A percentile compares a stretch with the other conserved stretches of the same genome.
Conservation (phyloP, 1,139 yeast genomes). For the Hyphopichia buzzinii region DNA sequence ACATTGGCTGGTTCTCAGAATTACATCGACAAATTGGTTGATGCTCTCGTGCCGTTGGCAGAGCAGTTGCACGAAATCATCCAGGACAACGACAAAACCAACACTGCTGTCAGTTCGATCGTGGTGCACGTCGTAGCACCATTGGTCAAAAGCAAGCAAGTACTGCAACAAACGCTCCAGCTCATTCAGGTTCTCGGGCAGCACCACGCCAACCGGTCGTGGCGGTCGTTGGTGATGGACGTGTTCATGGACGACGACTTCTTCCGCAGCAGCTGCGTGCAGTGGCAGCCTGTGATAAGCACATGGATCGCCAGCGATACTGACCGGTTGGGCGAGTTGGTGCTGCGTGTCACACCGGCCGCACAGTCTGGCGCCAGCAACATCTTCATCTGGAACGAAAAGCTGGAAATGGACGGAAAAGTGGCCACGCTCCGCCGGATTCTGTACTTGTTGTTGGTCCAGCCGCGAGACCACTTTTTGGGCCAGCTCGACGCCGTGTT, state of each 20-base stretch:
- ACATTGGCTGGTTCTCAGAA: too few species aligned
- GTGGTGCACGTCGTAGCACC: constrained; percentile 46
- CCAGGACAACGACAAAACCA: constrained; percentile 53
- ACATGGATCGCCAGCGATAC: constrained; percentile 60
- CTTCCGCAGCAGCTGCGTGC: constrained; percentile 33
- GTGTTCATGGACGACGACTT: constrained; percentile 48
- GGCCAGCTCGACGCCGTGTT: constrained; percentile 49
- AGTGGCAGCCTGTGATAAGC: constrained; percentile 53
- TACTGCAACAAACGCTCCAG: constrained; percentile 32
- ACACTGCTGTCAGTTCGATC: constrained; percentile 41
- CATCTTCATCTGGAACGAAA: constrained; percentile 74
- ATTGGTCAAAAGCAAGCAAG: constrained; percentile 39
- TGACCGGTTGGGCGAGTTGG: constrained; percentile 57
- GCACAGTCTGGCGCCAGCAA: constrained; percentile 52
- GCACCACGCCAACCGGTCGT: constrained; percentile 36
- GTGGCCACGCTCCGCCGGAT: constrained; percentile 54
- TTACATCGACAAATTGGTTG: constrained; percentile 39
- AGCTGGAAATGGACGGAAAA: constrained; percentile 55
- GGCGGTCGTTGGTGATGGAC: constrained; percentile 55
- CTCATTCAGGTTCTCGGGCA: constrained; percentile 41
- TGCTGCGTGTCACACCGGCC: constrained; percentile 48
- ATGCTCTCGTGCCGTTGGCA: constrained; percentile 33
- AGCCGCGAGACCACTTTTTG: constrained; percentile 58
- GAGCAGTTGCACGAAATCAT: constrained; percentile 42
- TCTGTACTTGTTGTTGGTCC: constrained; percentile 58